A percentile compares a stretch with the other conserved stretches of the same genome.
phyloP scores from a whole-genome alignment of 495 filamentous ascomycete species.

The Corynascus novoguineensis region DNA sequence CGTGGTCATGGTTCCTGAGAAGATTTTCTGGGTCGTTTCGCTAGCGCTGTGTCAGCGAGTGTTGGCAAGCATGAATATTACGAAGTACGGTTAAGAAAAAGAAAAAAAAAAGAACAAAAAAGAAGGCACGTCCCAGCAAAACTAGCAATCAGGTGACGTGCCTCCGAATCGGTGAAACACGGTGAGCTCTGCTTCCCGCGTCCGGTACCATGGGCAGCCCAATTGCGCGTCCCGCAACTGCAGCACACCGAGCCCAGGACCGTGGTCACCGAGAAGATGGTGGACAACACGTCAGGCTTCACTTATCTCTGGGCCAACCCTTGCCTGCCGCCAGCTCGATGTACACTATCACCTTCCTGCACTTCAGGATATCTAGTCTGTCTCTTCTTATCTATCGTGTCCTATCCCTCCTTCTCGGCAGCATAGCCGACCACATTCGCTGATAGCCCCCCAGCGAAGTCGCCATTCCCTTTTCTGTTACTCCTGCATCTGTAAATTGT shows the following conservation, averaged over 20 bases:
- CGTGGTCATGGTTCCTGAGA: too few species aligned
- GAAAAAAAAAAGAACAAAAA: too few species aligned
- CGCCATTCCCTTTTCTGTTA: slow-evolving; percentile 9
- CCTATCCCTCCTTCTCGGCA: neutral
- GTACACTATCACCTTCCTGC: neutral
- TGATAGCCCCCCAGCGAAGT: neutral
- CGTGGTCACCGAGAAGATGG: too few species aligned
- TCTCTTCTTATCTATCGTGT: neutral
- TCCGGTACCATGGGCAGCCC: slow-evolving; percentile 3
- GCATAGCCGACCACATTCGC: neutral
- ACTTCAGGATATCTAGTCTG: too few species aligned
- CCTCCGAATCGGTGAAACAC: neutral
- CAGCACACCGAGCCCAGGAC: neutral
- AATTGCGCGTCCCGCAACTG: neutral
- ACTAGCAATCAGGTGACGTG: too few species aligned
- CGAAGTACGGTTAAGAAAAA: neutral
- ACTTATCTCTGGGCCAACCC: neutral
- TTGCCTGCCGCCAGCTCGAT: neutral
- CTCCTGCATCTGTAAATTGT: slow-evolving; percentile 11
- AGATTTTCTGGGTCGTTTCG: neutral
- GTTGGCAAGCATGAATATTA: neutral
- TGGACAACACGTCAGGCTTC: too few species aligned
- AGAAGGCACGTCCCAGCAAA: neutral
- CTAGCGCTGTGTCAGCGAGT: slow-evolving; percentile 3
- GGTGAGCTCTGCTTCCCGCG: neutral